Base-by-base conservation (phyloP, 148 eudicot species). In the Rhododendron henanense region DNA sequence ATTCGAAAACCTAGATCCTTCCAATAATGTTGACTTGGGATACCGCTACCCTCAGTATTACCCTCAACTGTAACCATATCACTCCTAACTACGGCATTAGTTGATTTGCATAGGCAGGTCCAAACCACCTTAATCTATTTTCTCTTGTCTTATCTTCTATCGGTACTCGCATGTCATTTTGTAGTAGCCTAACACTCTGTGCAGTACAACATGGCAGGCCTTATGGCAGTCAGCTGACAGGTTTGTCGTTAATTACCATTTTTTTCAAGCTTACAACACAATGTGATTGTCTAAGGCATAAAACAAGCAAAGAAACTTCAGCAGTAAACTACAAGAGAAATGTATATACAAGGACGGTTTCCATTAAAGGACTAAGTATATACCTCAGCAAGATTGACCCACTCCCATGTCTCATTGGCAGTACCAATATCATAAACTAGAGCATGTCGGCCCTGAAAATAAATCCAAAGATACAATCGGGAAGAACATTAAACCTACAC, bases 381-480 rank as follows among this genome's bases (percentile, higher is more conserved):
- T 90, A 93, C 94, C 93, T 93, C 94, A 48, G 93, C 83, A 75
- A 93, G 92, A 81, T 91, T 89, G 83, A 93, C 92, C 93, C 93
- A 91, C 71, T 93, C 94, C 92, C 92, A 91, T 74, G 94, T 90
- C 84, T 93, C 94, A 78, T 88, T 85, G 63, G 85, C 67, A 85
- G 94, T 90, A 81, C 89, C 90, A 71, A 87, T 87, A 84, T 93
- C 92, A 75, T 93, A 93, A 31, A 90, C 91, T 85, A 93, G 91
- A 73, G 88, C 89, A 91, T 93, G 94, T 63, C 87, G 90, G 37
- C 93, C 94, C 94, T 93, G 86, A 65, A 59, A 86, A 78, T 31
- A 47, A 45, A 47, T 69, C 63, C 77, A 81, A 35, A 63, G 45
- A 41, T 35, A 83, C 28, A 11, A 61, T 85, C 37, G 45, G 75